Evolutionary conservation across 805 yeast species (phyloP).

Genomic region (Priceomyces carsonii): DNA sequence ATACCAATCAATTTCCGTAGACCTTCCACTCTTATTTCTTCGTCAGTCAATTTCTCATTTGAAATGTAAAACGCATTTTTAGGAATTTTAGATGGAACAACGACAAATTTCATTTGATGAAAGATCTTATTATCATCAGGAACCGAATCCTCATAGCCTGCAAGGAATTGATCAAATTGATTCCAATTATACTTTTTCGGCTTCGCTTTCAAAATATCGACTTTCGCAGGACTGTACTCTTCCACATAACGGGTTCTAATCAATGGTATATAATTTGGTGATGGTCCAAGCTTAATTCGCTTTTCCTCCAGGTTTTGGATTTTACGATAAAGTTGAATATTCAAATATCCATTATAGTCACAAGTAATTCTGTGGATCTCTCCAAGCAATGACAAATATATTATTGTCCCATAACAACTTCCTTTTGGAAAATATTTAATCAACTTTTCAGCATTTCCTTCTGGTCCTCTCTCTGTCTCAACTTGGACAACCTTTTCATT

Average conservation of each 20-base stretch:
- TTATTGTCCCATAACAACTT: slow-evolving; percentile 53
- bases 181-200: slow-evolving; percentile 80
- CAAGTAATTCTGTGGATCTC: slow-evolving; percentile 83
- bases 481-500: slow-evolving; percentile 67
- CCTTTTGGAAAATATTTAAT: slow-evolving; percentile 54
- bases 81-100: slow-evolving; percentile 76
- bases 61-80: slow-evolving; percentile 48
- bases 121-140: slow-evolving; percentile 53
- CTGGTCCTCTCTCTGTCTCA: slow-evolving; percentile 60
- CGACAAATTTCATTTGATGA: slow-evolving; percentile 78
- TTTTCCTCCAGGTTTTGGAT: slow-evolving; percentile 9
- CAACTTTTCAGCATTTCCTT: slow-evolving; percentile 55
- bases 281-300: slow-evolving; percentile 11
- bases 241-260: slow-evolving; percentile 81
- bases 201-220: slow-evolving; percentile 54
- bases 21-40: slow-evolving; percentile 93
- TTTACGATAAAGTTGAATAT: slow-evolving; percentile 69
- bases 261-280: slow-evolving; percentile 30
- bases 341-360: slow-evolving; percentile 69
- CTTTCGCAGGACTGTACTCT: slow-evolving; percentile 56
- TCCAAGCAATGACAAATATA: slow-evolving; percentile 76
- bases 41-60: slow-evolving; percentile 69
- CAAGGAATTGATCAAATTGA: slow-evolving; percentile 83
- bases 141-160: slow-evolving; percentile 81
- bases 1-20: slow-evolving; percentile 63